phyloP scores from a whole-genome alignment of 1,139 yeast species.

The Lodderomyces metapsilosis region DNA sequence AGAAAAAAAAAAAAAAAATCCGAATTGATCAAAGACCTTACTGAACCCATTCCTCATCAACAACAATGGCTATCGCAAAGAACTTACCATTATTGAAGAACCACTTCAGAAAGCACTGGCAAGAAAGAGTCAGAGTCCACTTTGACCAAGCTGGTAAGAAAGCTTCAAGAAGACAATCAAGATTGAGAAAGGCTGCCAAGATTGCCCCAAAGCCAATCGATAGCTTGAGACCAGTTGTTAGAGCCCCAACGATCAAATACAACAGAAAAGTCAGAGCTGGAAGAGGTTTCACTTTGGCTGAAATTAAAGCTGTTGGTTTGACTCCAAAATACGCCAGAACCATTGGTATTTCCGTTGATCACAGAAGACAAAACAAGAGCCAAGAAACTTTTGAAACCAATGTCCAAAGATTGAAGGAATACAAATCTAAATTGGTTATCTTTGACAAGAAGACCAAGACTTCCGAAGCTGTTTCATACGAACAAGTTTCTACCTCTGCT shows the following conservation, averaged over 20 bases:
- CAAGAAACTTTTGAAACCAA: constrained; percentile 93
- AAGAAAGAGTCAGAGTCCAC: constrained; percentile 98
- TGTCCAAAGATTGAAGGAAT: constrained; percentile 95
- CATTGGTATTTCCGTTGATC: constrained; percentile 98
- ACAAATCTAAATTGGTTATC: constrained; percentile 92
- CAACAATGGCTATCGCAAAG: constrained; percentile 86
- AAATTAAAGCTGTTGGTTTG: constrained; percentile 97
- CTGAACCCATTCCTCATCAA: constrained; percentile 5
- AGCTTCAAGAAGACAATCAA: constrained; percentile 92
- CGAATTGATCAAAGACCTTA: constrained; percentile 5
- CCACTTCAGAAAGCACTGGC: constrained; percentile 99
- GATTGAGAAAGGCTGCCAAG: constrained; percentile 92
- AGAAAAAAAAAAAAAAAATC: background rate
- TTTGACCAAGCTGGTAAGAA: constrained; percentile 99
- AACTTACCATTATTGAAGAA: constrained; percentile 95
- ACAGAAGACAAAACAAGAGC: constrained; percentile 99
- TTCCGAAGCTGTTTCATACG: constrained; percentile 66
- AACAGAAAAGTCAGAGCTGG: constrained; percentile 99
- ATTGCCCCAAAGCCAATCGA: constrained; percentile 98
- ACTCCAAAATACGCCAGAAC: constrained; percentile 96
- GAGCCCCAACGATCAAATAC: constrained; percentile 98
- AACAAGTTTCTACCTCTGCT: constrained; percentile 77
- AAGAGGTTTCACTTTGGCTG: constrained; percentile 98
- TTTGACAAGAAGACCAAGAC: constrained; percentile 86
- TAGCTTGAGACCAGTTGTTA: constrained; percentile 93